A percentile compares a stretch with the other conserved stretches of the same genome.
Conservation (phyloP, 2,329 filamentous ascomycete genomes). For the Exophiala phaeomuriformis region DNA sequence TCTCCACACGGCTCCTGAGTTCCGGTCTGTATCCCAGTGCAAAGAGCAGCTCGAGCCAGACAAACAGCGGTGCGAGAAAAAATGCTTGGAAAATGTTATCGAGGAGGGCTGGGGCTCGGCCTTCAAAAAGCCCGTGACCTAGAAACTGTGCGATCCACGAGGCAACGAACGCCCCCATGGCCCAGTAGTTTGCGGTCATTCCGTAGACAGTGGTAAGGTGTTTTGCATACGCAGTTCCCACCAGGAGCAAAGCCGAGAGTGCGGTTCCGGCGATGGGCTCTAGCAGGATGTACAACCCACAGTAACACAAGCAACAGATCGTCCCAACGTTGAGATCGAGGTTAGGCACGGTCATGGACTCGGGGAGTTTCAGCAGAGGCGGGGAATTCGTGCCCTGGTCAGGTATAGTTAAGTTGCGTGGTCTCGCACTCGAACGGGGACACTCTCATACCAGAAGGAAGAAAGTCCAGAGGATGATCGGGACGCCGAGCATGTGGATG, state of each 20-base stretch:
- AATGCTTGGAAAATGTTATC: constrained; percentile 89
- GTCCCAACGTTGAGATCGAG: constrained; percentile 56
- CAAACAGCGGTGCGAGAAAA: constrained; percentile 89
- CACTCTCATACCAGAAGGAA: constrained; percentile 49
- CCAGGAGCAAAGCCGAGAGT: constrained; percentile 68
- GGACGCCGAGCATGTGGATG: constrained; percentile 60
- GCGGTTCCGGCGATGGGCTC: constrained; percentile 85
- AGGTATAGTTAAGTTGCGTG: constrained; percentile 4
- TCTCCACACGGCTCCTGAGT: constrained; percentile 71
- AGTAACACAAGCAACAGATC: constrained; percentile 55
- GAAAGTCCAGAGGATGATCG: constrained; percentile 52
- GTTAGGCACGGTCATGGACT: constrained; percentile 48
- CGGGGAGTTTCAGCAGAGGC: constrained; percentile 47
- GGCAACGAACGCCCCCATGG: constrained; percentile 61
- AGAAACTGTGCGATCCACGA: constrained; percentile 87
- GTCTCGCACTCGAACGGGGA: not conserved
- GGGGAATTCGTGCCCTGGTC: constrained; percentile 50
- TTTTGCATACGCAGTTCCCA: constrained; percentile 66
- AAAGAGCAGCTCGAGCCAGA: constrained; percentile 94
- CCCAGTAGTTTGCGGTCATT: constrained; percentile 54
- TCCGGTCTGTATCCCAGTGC: constrained; percentile 82
- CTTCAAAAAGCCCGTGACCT: constrained; percentile 83
- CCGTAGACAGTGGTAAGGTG: constrained; percentile 61
- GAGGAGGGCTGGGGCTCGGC: constrained; percentile 76
- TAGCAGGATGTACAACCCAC: constrained; percentile 77